These are phyloP conservation scores for Rhizophagus prolifer DNA, from an alignment of 192 early-diverging fungal species.

Conservation along the genomic window DNA sequence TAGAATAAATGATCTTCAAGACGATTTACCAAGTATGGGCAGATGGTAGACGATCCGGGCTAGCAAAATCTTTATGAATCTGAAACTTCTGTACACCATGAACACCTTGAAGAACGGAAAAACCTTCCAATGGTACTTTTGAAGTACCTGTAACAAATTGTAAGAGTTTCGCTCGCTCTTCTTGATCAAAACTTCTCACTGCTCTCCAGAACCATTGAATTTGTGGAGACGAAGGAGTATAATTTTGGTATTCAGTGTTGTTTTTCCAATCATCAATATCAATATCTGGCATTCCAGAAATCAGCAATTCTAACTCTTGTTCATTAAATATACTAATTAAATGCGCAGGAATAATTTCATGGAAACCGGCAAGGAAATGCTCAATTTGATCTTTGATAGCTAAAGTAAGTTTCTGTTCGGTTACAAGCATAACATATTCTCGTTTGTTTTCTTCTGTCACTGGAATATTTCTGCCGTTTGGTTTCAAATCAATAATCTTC, in stretches of 20 bases:
- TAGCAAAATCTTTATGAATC: conserved; percentile 95
- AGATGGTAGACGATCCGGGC: conserved; percentile 83
- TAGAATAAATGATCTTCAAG: conserved; percentile 7
- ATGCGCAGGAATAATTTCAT: conserved; percentile 89
- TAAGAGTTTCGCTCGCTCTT: conserved; percentile 95
- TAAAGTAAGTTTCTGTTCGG: conserved; percentile 85
- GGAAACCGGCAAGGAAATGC: conserved; percentile 91
- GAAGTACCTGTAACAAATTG: conserved; percentile 98
- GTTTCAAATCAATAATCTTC: conserved; percentile 84
- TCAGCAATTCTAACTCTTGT: conserved; percentile 97
- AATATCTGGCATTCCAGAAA: conserved; percentile 97
- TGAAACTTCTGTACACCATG: conserved; percentile 97
- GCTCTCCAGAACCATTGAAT: conserved; percentile 99
- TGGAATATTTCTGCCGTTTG: conserved; percentile 78
- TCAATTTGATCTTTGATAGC: conserved; percentile 96
- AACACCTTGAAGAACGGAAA: conserved; percentile 88
- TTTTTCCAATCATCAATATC: conserved; percentile 99
- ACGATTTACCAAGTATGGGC: conserved; percentile 91
- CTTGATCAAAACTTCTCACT: conserved; percentile 94
- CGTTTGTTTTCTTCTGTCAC: conserved; percentile 97
- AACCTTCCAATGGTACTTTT: conserved; percentile 97
- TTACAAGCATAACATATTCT: conserved; percentile 93
- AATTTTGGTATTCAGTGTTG: conserved; percentile 95
- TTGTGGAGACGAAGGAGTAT: conserved; percentile 79
- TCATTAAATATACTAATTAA: conserved; percentile 98